Conservation (phyloP, 2,329 filamentous ascomycete species). For the Botryotinia globosa region DNA sequence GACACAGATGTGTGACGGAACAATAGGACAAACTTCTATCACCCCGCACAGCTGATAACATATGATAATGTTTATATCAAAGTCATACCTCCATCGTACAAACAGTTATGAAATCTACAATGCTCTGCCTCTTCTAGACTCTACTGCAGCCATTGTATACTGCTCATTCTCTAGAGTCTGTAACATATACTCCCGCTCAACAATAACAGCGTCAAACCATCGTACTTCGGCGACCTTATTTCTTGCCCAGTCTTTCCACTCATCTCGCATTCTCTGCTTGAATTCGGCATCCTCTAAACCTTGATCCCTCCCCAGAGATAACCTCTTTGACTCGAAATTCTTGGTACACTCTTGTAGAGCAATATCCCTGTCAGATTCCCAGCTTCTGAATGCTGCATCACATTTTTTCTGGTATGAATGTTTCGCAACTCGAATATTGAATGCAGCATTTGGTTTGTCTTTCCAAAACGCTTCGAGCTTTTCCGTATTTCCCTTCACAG, state of each 20-base stretch:
- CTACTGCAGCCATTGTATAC: neutral
- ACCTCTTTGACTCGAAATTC: neutral
- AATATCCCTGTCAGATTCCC: neutral
- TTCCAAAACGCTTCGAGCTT: conserved; percentile 44
- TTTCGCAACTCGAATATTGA: conserved; percentile 44
- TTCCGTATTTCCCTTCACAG: conserved; percentile 47
- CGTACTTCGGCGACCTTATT: neutral
- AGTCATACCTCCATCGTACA: neutral
- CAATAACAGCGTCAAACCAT: conserved; percentile 4
- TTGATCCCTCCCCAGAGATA: neutral
- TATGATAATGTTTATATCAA: neutral
- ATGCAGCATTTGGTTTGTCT: conserved; percentile 38
- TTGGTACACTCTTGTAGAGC: neutral
- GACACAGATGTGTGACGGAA: conserved; percentile 3
- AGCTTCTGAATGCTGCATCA: neutral
- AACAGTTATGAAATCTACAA: neutral
- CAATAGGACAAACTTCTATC: neutral
- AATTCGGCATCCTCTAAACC: too few species aligned
- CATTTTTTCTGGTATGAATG: conserved; percentile 14
- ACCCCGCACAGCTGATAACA: neutral
- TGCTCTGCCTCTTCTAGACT: neutral
- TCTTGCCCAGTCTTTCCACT: conserved; percentile 4
- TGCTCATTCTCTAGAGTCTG: neutral
- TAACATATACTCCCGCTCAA: neutral
- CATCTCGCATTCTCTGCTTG: too few species aligned